Evolutionary conservation across 106 monocot genomes (phyloP), one percentile per base, ranked within the genome.

Genomic region (Dioscorea zingiberensis): DNA sequence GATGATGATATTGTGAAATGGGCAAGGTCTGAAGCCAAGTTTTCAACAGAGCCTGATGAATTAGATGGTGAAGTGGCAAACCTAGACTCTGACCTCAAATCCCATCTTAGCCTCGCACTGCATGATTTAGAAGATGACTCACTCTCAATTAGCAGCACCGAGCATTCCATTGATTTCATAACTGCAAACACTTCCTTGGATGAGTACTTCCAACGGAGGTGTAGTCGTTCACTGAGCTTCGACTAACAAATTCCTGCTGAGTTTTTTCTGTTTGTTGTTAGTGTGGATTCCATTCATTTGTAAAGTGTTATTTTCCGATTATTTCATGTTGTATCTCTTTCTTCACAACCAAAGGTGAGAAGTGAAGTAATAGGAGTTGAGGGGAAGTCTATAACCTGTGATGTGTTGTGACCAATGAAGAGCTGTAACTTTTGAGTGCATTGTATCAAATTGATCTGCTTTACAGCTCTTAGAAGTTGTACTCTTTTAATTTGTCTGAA

Each of bases 101-200:
- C 78, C 21, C 78, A 78, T 70, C 53, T 78, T 10, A 78, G 16
- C 62, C 62, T 78, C 6, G 73, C 78, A 11, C 47, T 78, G 58
- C 78, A 73, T 25, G 78, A 73, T 25, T 60, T 69, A 7, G 79
- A 79, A 21, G 69, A 69, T 17, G 74, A 79, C 14, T 38, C 25
- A n/a, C 49, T 72, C 2, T 78, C 68, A 0, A 44, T 54, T 38
- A 28, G 63, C 48, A 69, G 73, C 47, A 26, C 66, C 4, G 63
- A 57, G 49, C 77, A 55, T 21, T 19, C 47, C 21, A 62, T 69
- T 21, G 72, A 72, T 48, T 58, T 24, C 14, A 77, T 71, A 26
- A 28, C 70, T 58, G 59, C 77, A 10, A 63, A 71, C 21, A 59
- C 70, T 28, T 67, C 78, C 25, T 25, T 78, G 67, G 78, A 78